These are phyloP conservation scores for Sporothrix brasiliensis DNA, from an alignment of 2,329 filamentous ascomycete genomes.

Conservation along the genomic window DNA sequence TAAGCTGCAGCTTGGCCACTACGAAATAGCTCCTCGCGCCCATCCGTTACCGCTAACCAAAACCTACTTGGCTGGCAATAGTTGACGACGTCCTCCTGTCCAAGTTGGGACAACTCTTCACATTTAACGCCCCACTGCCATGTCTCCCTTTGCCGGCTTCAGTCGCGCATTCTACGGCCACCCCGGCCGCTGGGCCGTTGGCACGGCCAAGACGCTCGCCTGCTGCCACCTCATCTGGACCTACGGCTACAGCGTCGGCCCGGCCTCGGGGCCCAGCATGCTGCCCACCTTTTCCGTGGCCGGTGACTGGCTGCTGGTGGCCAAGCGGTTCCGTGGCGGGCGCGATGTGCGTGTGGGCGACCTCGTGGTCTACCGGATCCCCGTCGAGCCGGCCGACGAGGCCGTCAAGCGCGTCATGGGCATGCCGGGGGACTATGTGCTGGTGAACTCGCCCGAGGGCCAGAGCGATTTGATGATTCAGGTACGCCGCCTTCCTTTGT, in stretches of 20 bases:
- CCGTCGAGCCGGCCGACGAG: conserved; percentile 60
- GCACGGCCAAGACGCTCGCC: conserved; percentile 52
- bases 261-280: conserved; percentile 79
- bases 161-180: conserved; percentile 44
- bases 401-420: conserved; percentile 81
- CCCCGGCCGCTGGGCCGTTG: conserved; percentile 49
- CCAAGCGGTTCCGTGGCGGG: conserved; percentile 69
- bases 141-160: conserved; percentile 33
- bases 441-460: conserved; percentile 62
- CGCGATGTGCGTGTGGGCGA: conserved; percentile 74
- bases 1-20: neutral
- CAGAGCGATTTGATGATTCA: conserved; percentile 63
- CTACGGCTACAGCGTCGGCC: conserved; percentile 64
- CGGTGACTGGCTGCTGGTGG: conserved; percentile 70
- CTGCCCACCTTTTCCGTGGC: conserved; percentile 74
- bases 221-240: conserved; percentile 57
- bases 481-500: conserved; percentile 49
- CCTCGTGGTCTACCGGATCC: conserved; percentile 76
- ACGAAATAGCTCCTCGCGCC: conserved; percentile 1
- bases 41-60: neutral
- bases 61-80: too few species aligned
- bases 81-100: neutral
- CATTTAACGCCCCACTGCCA: conserved; percentile 27
- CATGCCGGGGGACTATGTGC: conserved; percentile 75
- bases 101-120: neutral